Base-by-base conservation (phyloP, 768 basidiomycete species). In the Russula olivacea region DNA sequence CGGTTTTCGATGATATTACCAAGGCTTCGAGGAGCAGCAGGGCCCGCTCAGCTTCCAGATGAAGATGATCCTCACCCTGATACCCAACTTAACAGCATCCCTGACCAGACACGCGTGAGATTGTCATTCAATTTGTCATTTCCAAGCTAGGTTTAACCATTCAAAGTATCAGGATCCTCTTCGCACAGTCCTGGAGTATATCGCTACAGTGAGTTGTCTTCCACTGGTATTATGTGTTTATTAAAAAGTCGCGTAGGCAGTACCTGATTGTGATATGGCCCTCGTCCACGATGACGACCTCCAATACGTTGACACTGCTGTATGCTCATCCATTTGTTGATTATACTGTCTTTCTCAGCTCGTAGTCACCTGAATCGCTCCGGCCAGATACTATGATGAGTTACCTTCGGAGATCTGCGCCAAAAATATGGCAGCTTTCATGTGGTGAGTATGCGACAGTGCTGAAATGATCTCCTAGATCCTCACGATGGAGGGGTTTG, bases 231-330 rank as follows among this genome's bases (percentile, higher is more conserved):
- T 15, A 9, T 19, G 30, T 55, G 17, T 28, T 43, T 28, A 30
- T 55, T 55, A 25, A 41, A 15, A 7, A 3, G 40, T 43, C 21
- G 40, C 28, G 38, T 7, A 55, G 54, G 25, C 28, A 43, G 25
- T 40, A 41, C 54, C 54, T 43, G 54, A 30, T 17, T 43, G 54
- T 30, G 54, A 55, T 30, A 28, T 55, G 28, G 54, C 17, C 14
- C 40, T 55, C 28, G 25, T 55, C 12, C 54, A 55, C 15, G 54
- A 55, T 43, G 25, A 55, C 40, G 54, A 55, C 38, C 40, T 55
- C n/a, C 36, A 7, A 30, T 43, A 25, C 28, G 12, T 55, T 30
- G 54, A 43, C 11, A 25, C 1, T 30, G 40, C 38, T 28, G 54
- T 55, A 43, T 43, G 54, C n/a, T 28, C 40, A 41, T 55, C 40